phyloP scores from a whole-genome alignment of 164 flowering plant species.

The Saururus chinensis region DNA sequence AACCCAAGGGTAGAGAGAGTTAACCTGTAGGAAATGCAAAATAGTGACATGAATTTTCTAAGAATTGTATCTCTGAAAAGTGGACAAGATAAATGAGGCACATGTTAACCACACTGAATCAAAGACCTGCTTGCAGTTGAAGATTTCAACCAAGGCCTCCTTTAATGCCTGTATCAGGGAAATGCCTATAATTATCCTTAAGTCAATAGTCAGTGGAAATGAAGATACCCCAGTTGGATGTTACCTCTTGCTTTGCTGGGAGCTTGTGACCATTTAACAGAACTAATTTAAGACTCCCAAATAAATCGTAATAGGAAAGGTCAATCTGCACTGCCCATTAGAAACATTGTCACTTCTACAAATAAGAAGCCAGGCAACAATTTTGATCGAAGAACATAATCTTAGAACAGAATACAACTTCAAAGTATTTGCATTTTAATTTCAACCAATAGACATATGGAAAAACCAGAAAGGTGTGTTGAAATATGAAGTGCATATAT shows the following conservation, averaged over 20 bases:
- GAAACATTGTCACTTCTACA: conserved; percentile 3
- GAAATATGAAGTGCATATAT: too few relatives aligned
- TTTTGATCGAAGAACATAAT: not conserved
- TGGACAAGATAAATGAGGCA: not conserved
- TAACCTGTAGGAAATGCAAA: conserved; percentile 20
- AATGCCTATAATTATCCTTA: not conserved
- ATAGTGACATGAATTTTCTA: conserved; percentile 2
- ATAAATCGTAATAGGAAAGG: conserved; percentile 49
- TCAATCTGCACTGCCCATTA: conserved; percentile 43
- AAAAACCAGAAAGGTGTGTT: too few relatives aligned
- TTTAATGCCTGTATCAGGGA: conserved; percentile 34
- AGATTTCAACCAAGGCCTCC: conserved; percentile 51
- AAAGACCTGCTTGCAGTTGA: conserved; percentile 38
- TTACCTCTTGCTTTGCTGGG: conserved; percentile 55
- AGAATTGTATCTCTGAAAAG: not conserved
- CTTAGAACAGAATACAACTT: too few relatives aligned
- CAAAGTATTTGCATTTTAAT: too few relatives aligned
- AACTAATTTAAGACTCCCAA: conserved; percentile 59
- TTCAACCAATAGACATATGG: too few relatives aligned
- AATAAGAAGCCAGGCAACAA: not conserved
- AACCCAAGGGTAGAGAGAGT: conserved; percentile 40
- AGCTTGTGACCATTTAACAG: conserved; percentile 38
- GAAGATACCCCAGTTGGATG: conserved; percentile 1
- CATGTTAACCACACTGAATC: not conserved
- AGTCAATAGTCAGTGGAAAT: not conserved